Conservation (phyloP, 1,284 basidiomycete genomes). For the Boletus mariae region DNA sequence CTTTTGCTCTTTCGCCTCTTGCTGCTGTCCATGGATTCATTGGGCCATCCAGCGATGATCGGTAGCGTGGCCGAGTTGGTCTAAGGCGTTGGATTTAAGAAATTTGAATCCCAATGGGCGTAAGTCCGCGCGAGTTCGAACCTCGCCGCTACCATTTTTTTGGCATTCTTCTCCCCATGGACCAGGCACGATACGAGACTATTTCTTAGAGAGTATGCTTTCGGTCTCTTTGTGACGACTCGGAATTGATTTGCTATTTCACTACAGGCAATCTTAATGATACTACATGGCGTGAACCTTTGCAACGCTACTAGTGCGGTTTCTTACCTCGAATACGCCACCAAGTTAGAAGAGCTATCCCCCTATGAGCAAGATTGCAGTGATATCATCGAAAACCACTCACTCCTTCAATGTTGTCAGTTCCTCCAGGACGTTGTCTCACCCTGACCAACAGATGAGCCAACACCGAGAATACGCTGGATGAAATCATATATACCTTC, state of each 20-base stretch:
- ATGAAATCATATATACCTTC: slow-evolving; percentile 41
- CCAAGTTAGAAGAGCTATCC: slow-evolving; percentile 26
- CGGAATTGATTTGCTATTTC: neutral
- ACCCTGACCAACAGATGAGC: slow-evolving; percentile 38
- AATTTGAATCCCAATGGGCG: slow-evolving; percentile 70
- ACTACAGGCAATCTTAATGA: neutral
- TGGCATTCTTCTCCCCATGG: neutral
- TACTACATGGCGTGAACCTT: neutral
- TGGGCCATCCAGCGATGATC: slow-evolving; percentile 12
- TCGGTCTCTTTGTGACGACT: neutral
- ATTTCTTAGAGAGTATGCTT: neutral
- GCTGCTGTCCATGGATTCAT: neutral
- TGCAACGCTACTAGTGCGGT: neutral
- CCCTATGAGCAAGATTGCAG: slow-evolving; percentile 5
- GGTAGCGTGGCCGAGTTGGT: slow-evolving; percentile 79
- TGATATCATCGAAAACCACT: slow-evolving; percentile 20
- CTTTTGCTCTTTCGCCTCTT: neutral
- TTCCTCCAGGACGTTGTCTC: slow-evolving; percentile 58
- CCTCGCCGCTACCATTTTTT: slow-evolving; percentile 68
- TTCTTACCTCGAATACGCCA: neutral
- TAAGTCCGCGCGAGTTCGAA: slow-evolving; percentile 78
- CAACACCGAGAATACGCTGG: neutral
- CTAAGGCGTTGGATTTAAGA: slow-evolving; percentile 84
- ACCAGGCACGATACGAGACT: neutral
- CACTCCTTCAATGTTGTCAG: slow-evolving; percentile 56